Evolutionary conservation across 2,329 filamentous ascomycete genomes (phyloP).

Genomic region (Hypoxylon sp.): DNA sequence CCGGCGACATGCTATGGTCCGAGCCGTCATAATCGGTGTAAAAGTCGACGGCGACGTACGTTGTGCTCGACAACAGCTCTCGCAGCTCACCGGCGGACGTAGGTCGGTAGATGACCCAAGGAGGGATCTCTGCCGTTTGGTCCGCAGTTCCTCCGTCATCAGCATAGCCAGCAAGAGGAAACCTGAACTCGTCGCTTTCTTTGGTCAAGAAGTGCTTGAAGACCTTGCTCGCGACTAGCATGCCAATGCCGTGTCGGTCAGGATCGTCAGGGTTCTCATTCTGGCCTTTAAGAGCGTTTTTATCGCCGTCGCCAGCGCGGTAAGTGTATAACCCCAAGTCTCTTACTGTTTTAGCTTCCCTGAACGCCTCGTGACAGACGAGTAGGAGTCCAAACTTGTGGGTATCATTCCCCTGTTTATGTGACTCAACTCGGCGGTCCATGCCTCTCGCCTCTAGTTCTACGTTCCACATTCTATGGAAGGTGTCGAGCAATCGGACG

Average conservation of each 20-base stretch:
- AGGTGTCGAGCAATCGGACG: neutral
- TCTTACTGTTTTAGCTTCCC: neutral
- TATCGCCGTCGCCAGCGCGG: neutral
- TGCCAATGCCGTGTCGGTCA: conserved; percentile 1
- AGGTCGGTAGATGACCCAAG: neutral
- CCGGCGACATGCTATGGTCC: neutral
- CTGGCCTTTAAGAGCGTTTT: neutral
- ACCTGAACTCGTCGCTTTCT: neutral
- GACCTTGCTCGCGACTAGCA: conserved; percentile 6
- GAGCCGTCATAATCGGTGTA: neutral
- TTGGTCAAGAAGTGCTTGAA: neutral
- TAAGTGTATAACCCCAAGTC: neutral
- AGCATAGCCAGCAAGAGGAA: neutral
- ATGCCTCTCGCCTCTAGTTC: neutral
- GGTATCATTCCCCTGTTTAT: neutral
- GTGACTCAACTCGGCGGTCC: neutral
- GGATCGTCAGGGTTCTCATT: neutral
- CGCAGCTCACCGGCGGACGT: neutral
- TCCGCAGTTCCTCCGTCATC: neutral
- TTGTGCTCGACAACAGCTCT: neutral
- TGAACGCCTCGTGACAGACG: neutral
- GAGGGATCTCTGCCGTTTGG: neutral
- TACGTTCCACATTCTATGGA: neutral
- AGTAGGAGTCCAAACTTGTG: neutral
- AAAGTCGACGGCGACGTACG: conserved; percentile 3